Base-by-base conservation (phyloP, 352 stramenopile species). In the Phytopythium delawarense region DNA sequence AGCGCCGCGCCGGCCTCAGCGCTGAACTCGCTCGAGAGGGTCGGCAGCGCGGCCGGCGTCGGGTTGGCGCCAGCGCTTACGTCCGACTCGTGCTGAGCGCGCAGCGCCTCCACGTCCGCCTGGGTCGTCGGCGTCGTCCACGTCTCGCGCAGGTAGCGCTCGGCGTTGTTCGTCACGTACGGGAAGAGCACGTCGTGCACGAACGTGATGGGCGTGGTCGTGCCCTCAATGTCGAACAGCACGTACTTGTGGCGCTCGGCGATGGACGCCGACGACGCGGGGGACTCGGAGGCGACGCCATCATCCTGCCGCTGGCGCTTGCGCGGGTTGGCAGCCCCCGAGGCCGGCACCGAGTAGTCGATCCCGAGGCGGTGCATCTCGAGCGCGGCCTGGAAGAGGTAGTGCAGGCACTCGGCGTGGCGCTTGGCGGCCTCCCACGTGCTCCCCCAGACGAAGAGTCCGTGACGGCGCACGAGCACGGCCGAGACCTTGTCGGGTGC, bases 401-500 rank as follows among this genome's bases (percentile, higher is more conserved):
- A 99, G 82, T 99, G 95, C 53, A 98, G 87, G 35, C 92, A 98
- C 78, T 99, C 96, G 54, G 87, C 96, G 63, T 98, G 96, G 39
- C 94, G 96, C 75, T 99, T 99, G 46, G 95, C 93, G 62, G 95
- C 87, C 71, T 98, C 93, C 96, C 96, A 99, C 30, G 84, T 92
- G 68, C 97, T 84, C 16, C 96, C 96, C 96, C 96, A 99, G 1
- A 97, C 94, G 67, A 98, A 99, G 39, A 98, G 88, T 37, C 96
- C 96, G 68, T 99, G 96, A 39, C 94, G 83, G 35, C 96, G 84
- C 37, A 99, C 96, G 32, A 99, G 76, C 5, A 99, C 96, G 44
- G 94, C 95, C 62, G 86, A 96, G 23, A 86, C 82, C 44, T 87
- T 82, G 21, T 67, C 62, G 4, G 96, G 96, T 71, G 98, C 98